Evolutionary conservation across 1,284 basidiomycete species (phyloP).

Genomic region (Earliella scabrosa): DNA sequence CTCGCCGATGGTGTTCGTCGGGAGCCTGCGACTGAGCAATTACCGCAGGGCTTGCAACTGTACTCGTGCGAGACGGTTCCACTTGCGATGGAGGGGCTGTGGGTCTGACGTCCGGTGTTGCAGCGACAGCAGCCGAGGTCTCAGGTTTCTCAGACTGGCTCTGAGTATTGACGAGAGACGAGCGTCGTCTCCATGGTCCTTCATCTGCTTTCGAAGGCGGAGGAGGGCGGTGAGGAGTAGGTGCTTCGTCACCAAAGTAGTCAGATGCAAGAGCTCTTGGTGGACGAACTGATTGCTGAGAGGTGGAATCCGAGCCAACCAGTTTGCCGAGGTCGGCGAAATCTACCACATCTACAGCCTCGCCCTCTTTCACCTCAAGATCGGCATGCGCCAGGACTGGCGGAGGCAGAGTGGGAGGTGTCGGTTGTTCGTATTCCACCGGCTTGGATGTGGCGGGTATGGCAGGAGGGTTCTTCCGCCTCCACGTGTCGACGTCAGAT

Average conservation of each 20-base stretch:
- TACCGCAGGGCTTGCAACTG: neutral
- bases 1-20: slow-evolving; percentile 19
- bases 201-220: slow-evolving; percentile 37
- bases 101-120: neutral
- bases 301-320: slow-evolving; percentile 44
- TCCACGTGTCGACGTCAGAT: slow-evolving; percentile 62
- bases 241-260: slow-evolving; percentile 60
- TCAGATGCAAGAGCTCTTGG: slow-evolving; percentile 64
- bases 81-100: neutral
- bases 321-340: slow-evolving; percentile 77
- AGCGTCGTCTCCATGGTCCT: slow-evolving; percentile 48
- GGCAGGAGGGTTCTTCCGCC: slow-evolving; percentile 48
- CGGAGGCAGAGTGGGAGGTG: slow-evolving; percentile 27
- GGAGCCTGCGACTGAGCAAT: slow-evolving; percentile 1
- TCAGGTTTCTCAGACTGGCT: neutral
- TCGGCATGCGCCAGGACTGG: slow-evolving; percentile 49
- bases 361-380: slow-evolving; percentile 52
- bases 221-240: slow-evolving; percentile 11
- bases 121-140: neutral
- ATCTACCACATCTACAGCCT: slow-evolving; percentile 75
- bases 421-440: slow-evolving; percentile 7
- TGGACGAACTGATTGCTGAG: slow-evolving; percentile 32
- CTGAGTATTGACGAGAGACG: neutral
- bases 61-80: neutral
- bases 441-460: slow-evolving; percentile 29